Percentiles rank a stretch among this genome's conserved stretches.
phyloP scores from a whole-genome alignment of 2,329 filamentous ascomycete genomes.

The Diplodia scrobiculata region DNA sequence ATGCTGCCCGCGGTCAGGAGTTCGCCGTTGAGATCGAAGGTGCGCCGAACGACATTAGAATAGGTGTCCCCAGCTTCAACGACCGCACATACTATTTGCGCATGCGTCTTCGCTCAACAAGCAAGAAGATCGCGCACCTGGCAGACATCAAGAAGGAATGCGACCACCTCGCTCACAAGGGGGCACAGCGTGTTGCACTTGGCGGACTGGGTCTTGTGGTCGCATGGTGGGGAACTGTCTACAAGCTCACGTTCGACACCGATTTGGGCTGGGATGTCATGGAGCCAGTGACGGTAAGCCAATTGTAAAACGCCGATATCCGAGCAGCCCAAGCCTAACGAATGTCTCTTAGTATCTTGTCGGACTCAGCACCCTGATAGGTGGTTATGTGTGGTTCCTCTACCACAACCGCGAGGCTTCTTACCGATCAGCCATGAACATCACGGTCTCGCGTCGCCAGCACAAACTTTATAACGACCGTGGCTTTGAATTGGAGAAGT shows the following conservation, averaged over 20 bases:
- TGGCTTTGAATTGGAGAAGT: conserved; percentile 74
- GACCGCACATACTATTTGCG: conserved; percentile 90
- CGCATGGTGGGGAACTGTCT: conserved; percentile 81
- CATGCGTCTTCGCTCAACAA: conserved; percentile 71
- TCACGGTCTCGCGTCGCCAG: conserved; percentile 80
- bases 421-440: conserved; percentile 82
- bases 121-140: conserved; percentile 67
- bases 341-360: conserved; percentile 64
- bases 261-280: conserved; percentile 87
- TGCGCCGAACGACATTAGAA: conserved; percentile 65
- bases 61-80: conserved; percentile 82
- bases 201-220: conserved; percentile 73
- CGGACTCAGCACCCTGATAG: conserved; percentile 81
- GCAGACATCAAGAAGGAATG: conserved; percentile 78
- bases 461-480: conserved; percentile 71
- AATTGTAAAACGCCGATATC: not conserved
- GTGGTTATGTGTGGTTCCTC: conserved; percentile 89
- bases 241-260: conserved; percentile 67
- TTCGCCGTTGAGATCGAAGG: conserved; percentile 85
- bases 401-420: conserved; percentile 88
- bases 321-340: not conserved
- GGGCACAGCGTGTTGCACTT: conserved; percentile 76
- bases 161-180: conserved; percentile 72
- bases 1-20: conserved; percentile 80
- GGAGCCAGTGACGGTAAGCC: conserved; percentile 72